A percentile compares a stretch with the other conserved stretches of the same genome.
Evolutionary conservation across 805 yeast genomes (phyloP).

Genomic region (Saccharomycopsis amapae): DNA sequence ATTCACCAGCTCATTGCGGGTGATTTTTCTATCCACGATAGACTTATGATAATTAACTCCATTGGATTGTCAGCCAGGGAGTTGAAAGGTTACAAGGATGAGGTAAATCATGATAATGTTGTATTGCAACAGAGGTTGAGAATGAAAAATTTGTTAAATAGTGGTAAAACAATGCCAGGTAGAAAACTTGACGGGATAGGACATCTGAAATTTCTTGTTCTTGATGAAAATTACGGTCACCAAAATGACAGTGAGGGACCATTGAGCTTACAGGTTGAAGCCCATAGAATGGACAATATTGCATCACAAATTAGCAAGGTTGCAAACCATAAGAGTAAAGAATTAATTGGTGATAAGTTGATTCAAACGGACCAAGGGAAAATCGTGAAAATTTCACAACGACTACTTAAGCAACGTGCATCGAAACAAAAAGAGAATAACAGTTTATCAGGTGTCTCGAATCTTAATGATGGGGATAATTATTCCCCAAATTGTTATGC

Average conservation of each 20-base stretch:
- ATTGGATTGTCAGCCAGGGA: constrained; percentile 69
- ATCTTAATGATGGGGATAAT: constrained; percentile 3
- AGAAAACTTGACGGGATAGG: constrained; percentile 1
- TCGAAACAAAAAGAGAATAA: neutral
- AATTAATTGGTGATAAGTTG: constrained; percentile 5
- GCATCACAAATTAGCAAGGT: constrained; percentile 1
- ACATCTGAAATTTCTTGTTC: constrained; percentile 8
- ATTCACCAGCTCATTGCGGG: constrained; percentile 42
- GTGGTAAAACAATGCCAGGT: constrained; percentile 6
- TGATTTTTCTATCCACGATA: constrained; percentile 75
- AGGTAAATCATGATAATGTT: constrained; percentile 17
- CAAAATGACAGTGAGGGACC: neutral
- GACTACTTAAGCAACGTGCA: constrained; percentile 15
- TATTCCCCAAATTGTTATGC: constrained; percentile 10
- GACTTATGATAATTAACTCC: constrained; percentile 62
- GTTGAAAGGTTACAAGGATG: constrained; percentile 55
- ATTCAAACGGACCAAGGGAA: constrained; percentile 9
- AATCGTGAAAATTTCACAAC: constrained; percentile 17
- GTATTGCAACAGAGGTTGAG: constrained; percentile 5
- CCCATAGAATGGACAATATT: constrained; percentile 14
- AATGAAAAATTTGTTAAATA: neutral
- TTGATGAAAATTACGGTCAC: constrained; percentile 2
- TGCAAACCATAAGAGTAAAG: constrained; percentile 5
- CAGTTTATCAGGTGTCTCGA: too few species aligned
- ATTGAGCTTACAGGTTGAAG: constrained; percentile 1